A percentile compares a stretch with the other conserved stretches of the same genome.
Conservation (phyloP, 495 filamentous ascomycete species). For the Penicillium salamii region DNA sequence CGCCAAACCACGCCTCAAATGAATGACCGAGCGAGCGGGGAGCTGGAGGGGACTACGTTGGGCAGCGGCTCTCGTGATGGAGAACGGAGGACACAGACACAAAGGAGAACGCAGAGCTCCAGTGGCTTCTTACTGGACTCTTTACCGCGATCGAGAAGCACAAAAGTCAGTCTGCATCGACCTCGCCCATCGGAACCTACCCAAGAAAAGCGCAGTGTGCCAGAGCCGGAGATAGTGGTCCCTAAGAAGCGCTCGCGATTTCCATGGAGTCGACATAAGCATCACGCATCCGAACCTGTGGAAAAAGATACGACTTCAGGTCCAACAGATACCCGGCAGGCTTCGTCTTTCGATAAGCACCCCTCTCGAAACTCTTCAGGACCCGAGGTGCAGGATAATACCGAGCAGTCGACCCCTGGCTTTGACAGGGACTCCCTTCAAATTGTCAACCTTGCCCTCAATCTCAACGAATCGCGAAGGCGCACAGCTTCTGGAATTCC, state of each 20-base stretch:
- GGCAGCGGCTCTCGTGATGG: slow-evolving; percentile 41
- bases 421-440: slow-evolving; percentile 75
- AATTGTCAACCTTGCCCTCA: slow-evolving; percentile 87
- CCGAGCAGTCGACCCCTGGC: slow-evolving; percentile 23
- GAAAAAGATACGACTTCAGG: slow-evolving; percentile 8
- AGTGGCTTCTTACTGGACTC: slow-evolving; percentile 48
- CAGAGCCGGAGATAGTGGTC: slow-evolving; percentile 30
- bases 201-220: slow-evolving; percentile 31
- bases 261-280: slow-evolving; percentile 36
- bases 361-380: slow-evolving; percentile 13
- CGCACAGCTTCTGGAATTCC: slow-evolving; percentile 52
- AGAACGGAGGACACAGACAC: slow-evolving; percentile 23
- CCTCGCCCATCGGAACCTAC: slow-evolving; percentile 24
- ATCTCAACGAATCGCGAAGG: slow-evolving; percentile 77
- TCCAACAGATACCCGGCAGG: slow-evolving; percentile 5
- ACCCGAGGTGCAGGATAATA: slow-evolving; percentile 4
- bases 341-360: slow-evolving; percentile 7
- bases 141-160: slow-evolving; percentile 30
- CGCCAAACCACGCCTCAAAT: slow-evolving; percentile 22
- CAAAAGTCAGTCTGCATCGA: slow-evolving; percentile 24
- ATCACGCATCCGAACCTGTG: slow-evolving; percentile 20
- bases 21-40: slow-evolving; percentile 33
- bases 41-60: slow-evolving; percentile 42
- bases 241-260: slow-evolving; percentile 42
- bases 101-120: slow-evolving; percentile 37